Conservation (phyloP, 192 early-diverging fungal species). For the Phlyctochytrium planicorne region DNA sequence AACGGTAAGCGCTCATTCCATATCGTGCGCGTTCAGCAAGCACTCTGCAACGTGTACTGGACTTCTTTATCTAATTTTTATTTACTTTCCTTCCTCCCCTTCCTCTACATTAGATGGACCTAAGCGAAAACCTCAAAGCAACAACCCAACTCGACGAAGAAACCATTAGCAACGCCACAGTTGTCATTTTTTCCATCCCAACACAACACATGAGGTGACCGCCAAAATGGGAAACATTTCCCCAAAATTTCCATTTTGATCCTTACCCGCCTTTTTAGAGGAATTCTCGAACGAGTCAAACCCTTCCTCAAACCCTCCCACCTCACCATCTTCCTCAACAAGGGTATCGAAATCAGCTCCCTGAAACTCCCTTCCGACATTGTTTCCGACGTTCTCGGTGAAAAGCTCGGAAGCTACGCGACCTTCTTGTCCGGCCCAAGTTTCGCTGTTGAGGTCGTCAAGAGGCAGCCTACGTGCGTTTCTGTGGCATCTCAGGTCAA, state of each 20-base stretch:
- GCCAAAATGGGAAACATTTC: conserved; percentile 35
- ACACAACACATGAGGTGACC: conserved; percentile 48
- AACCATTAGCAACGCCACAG: conserved; percentile 28
- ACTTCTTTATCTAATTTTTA: background rate
- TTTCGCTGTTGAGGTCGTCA: conserved; percentile 50
- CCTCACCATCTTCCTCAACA: conserved; percentile 55
- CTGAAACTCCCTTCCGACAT: conserved; percentile 44
- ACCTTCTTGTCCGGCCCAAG: conserved; percentile 52
- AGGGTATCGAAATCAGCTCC: conserved; percentile 50
- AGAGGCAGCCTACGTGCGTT: conserved; percentile 46
- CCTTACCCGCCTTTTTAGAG: background rate
- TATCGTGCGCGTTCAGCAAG: too few relatives aligned
- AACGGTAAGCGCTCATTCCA: too few relatives aligned
- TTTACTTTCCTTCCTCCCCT: background rate
- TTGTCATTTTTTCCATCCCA: conserved; percentile 50
- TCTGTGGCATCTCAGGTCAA: conserved; percentile 34
- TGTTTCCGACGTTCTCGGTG: conserved; percentile 37
- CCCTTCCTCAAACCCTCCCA: conserved; percentile 32
- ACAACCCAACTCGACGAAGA: conserved; percentile 28
- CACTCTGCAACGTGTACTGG: background rate
- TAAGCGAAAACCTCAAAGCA: conserved; percentile 33
- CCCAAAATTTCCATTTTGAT: background rate
- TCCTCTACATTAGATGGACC: conserved; percentile 7
- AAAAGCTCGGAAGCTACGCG: conserved; percentile 30
- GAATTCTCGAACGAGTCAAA: conserved; percentile 36